phyloP scores from a whole-genome alignment of 1,284 basidiomycete species.

The Rhodotorula sp. region DNA sequence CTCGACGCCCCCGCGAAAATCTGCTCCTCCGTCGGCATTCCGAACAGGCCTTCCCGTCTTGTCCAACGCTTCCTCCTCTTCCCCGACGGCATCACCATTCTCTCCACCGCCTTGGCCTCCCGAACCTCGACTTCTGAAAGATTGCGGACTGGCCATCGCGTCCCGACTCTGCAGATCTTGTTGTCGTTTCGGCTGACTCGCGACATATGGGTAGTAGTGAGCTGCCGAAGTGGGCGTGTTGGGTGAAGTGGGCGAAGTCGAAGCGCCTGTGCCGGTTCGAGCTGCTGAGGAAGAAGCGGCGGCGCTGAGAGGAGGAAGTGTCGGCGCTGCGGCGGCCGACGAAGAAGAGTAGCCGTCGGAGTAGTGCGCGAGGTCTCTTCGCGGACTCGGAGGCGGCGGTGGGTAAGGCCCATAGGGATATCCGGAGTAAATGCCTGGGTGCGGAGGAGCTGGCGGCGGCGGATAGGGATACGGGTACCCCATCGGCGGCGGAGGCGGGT shows the following conservation, averaged over 20 bases:
- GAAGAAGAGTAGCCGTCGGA: neutral
- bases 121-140: slow-evolving; percentile 18
- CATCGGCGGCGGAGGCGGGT: neutral
- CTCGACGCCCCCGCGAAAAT: neutral
- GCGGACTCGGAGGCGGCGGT: neutral
- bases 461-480: slow-evolving; percentile 1
- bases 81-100: neutral
- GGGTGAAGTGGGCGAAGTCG: slow-evolving; percentile 15
- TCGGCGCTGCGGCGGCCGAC: neutral
- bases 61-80: neutral
- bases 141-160: slow-evolving; percentile 29
- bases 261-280: neutral
- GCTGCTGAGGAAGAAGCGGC: slow-evolving; percentile 4
- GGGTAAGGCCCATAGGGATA: slow-evolving; percentile 6
- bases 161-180: slow-evolving; percentile 1
- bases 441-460: neutral
- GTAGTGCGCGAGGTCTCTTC: neutral
- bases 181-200: slow-evolving; percentile 16
- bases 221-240: slow-evolving; percentile 23
- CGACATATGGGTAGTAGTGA: slow-evolving; percentile 31
- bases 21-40: neutral
- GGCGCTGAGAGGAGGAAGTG: neutral
- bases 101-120: slow-evolving; percentile 3
- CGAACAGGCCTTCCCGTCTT: too few relatives aligned
- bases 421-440: neutral